Evolutionary conservation across 1,284 basidiomycete genomes (phyloP).

Genomic region (Moesziomyces sp.): DNA sequence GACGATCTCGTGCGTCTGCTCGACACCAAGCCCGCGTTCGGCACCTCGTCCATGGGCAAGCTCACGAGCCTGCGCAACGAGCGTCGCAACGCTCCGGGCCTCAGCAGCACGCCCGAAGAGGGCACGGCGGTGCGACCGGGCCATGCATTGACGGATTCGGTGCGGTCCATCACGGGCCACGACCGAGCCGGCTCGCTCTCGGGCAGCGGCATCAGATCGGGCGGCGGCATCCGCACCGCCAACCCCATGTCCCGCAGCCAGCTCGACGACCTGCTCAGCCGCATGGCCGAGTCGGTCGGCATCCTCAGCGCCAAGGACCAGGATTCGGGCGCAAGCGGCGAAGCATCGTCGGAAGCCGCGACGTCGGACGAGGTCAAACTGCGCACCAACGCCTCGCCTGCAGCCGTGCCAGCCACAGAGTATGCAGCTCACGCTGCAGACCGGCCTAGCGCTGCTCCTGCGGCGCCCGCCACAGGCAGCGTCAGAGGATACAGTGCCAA

Average conservation of each 20-base stretch:
- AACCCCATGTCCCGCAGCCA: slow-evolving; percentile 49
- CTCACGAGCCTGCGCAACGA: slow-evolving; percentile 22
- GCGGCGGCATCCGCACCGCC: slow-evolving; percentile 21
- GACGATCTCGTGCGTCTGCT: slow-evolving; percentile 54
- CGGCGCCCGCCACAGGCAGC: slow-evolving; percentile 15
- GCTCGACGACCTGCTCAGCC: slow-evolving; percentile 56
- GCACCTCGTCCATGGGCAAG: slow-evolving; percentile 28
- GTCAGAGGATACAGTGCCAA: slow-evolving; percentile 10
- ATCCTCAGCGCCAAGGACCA: slow-evolving; percentile 21
- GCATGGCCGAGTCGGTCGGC: slow-evolving; percentile 54
- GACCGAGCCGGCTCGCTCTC: slow-evolving; percentile 26
- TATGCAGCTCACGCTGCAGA: slow-evolving; percentile 1
- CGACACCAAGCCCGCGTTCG: slow-evolving; percentile 42
- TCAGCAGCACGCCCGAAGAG: slow-evolving; percentile 41
- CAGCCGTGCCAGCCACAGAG: not conserved
- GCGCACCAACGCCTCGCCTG: not conserved
- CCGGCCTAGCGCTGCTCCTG: slow-evolving; percentile 14
- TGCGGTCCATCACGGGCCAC: slow-evolving; percentile 23
- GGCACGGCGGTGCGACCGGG: not conserved
- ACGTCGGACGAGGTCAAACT: not conserved
- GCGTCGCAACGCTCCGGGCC: slow-evolving; percentile 23
- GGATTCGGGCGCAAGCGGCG: slow-evolving; percentile 11
- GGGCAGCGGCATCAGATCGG: slow-evolving; percentile 24
- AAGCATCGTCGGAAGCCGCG: slow-evolving; percentile 12
- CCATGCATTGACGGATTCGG: slow-evolving; percentile 16